Base-by-base conservation (phyloP, 1,139 yeast species). In the Scheffersomyces titani region DNA sequence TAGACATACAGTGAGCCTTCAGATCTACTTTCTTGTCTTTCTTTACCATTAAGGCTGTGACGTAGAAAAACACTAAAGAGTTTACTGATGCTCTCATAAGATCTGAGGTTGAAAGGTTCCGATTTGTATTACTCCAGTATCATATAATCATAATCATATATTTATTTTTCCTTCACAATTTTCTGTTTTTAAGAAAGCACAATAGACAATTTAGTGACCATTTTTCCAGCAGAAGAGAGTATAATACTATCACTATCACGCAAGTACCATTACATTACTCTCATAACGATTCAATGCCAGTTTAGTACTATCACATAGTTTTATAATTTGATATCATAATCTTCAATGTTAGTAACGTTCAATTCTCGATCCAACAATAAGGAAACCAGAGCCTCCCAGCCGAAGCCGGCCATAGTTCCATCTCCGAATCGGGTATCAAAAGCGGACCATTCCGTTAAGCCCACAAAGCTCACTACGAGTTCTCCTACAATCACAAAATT, bases 321-420 rank as follows among this genome's bases (percentile, higher is more conserved):
- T n/a, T n/a, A n/a, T n/a, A n/a, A n/a, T n/a, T n/a, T n/a, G n/a
- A n/a, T n/a, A n/a, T n/a, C 6, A 7, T 49, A 16, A 22, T 19
- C 21, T 19, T 18, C n/a, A 16, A 60, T 60, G 63, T 51, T 59
- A 48, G 61, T 59, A 44, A 57, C 60, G 19, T 59, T 59, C 50
- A 59, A 59, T 24, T 55, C 59, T 13, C 57, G 55, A 44, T 30
- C 40, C 40, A 30, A 30, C 40, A 30, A 30, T 30, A 30, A 30
- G 16, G 40, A 30, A 7, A 5, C 40, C 2, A 30, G 16, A 30
- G 13, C 40, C 13, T 30, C 40, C 16, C 40, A 30, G 40, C 16
- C 40, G 3, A 30, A 30, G 13, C 16, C 16, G 40, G 40, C 40
- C 40, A 30, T 11, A 30, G 40, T 30, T 11, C 16, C 13, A 16